Base-by-base conservation (phyloP, 176 grass and related monocot species). In the Avena insularis region DNA sequence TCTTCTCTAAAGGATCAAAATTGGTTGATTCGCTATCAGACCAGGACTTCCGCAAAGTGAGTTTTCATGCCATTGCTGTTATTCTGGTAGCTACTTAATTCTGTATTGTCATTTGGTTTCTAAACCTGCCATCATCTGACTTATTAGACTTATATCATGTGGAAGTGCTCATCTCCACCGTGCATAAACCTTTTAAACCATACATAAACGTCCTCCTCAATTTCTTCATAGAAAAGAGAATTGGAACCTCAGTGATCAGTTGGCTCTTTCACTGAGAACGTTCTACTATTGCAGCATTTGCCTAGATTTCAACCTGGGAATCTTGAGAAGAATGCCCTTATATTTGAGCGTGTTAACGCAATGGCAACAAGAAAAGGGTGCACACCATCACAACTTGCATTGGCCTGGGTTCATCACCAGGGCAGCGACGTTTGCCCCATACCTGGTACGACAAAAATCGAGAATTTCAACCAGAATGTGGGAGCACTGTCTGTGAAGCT, bases 321-420 rank as follows among this genome's bases (percentile, higher is more conserved):
- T n/a, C 43, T 72, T 6, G 40, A 72, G 40, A 72, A 72, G 40
- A 72, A 72, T 12, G 70, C 40, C 43, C 2, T n/a, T 17, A 72
- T 72, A 72, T 72, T 72, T 46, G 20, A 72, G 40, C 43, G 2
- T 13, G 70, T 72, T n/a, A 72, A 46, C 2, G 70, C 43, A n/a
- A 72, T 72, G 70, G 40, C 70, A 47, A n/a, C 40, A 6, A 72
- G 70, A n/a, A 72, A 72, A 72, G 70, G 70, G 20, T 72, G 70
- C 70, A 72, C 40, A 5, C 36, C 69, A 12, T 71, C 69, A 11
- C 69, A 71, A 43, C 69, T 71, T 43, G 69, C 69, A n/a, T 46
- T 72, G 70, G 70, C 70, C 11, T 72, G 70, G 70, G 70, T 72
- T 47, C 70, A 73, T 47, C 71, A 73, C 21, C 71, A 73, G 43